Evolutionary conservation across 2,329 filamentous ascomycete species (phyloP), one percentile per base, ranked within the genome.

Genomic region (Xylariaceae sp.): DNA sequence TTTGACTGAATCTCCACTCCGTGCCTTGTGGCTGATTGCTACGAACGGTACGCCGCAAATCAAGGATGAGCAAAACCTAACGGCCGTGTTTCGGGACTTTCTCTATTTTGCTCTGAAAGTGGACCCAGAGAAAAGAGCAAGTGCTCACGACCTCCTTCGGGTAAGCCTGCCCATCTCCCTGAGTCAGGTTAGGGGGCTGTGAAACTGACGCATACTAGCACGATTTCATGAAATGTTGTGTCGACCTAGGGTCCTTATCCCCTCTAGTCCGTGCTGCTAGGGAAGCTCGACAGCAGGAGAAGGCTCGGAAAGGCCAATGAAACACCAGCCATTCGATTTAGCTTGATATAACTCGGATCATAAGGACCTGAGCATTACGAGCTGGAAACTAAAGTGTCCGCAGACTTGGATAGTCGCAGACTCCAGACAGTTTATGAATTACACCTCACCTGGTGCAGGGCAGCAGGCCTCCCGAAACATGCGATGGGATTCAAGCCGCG

Each of bases 11-110:
- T 95, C 91, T 30, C 94, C 94, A 4, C 81, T 99, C 20, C 86
- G 93, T 56, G 94, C 94, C 1, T 81, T 99, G 30, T 99, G 94
- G 81, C 77, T 99, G 64, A 99, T 99, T 71, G 94, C 94, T 48
- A 97, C 94, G 27, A 96, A 96, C 68, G 94, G 94, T 41, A 97
- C 94, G 13, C 94, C 94, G 2, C 81, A 87, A 47, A 96, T 99
- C 75, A 97, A 97, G 76, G 92, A 97, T 60, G 91, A 96, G 72
- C 84, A 92, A 51, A 86, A 88, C 41, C 74, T 97, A 44, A 90
- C 89, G 8, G 77, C 84, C 0, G 83, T 93, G 3, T 97, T 99
- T 79, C 84, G 86, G 58, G 92, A 97, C 72, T 99, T 97, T 73
- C 77, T 99, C 59, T 86, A 89, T 67, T 92, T 96, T 73, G 93